Percentiles rank a stretch among this genome's conserved stretches.
phyloP scores from a whole-genome alignment of 352 stramenopile genomes.

The Phytophthora rubi region DNA sequence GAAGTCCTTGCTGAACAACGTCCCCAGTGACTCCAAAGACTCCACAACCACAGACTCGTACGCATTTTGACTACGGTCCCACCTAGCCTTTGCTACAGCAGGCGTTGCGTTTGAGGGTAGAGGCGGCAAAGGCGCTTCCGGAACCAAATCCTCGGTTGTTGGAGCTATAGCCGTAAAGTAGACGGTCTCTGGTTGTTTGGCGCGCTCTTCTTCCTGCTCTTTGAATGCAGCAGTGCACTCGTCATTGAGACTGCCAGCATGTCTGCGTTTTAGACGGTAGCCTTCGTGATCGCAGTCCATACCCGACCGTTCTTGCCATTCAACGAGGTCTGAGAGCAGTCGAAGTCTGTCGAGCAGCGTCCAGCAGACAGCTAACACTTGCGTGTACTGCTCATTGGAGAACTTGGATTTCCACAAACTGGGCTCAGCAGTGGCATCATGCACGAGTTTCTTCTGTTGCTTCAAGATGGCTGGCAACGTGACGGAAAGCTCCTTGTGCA shows the following conservation, averaged over 20 bases:
- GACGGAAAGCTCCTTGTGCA: constrained; percentile 51
- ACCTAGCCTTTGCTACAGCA: constrained; percentile 30
- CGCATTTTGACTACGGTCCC: constrained; percentile 43
- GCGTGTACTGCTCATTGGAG: constrained; percentile 57
- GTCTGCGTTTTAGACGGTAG: constrained; percentile 20
- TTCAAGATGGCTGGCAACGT: constrained; percentile 45
- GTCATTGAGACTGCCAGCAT: constrained; percentile 37
- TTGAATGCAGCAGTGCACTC: constrained; percentile 38
- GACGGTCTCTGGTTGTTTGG: constrained; percentile 19
- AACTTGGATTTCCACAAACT: constrained; percentile 64
- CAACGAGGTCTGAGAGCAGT: constrained; percentile 67
- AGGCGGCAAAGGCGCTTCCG: constrained; percentile 23
- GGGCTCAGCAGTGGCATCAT: constrained; percentile 59
- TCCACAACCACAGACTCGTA: constrained; percentile 52
- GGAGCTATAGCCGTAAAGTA: constrained; percentile 27
- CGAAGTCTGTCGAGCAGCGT: constrained; percentile 60
- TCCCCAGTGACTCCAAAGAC: constrained; percentile 59
- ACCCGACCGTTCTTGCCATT: constrained; percentile 56
- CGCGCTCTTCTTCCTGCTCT: constrained; percentile 32
- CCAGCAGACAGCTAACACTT: constrained; percentile 52
- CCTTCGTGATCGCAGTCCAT: constrained; percentile 20
- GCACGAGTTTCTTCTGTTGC: constrained; percentile 56
- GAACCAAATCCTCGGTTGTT: constrained; percentile 17
- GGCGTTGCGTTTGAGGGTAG: constrained; percentile 23
- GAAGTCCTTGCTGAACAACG: constrained; percentile 69